A percentile compares a stretch with the other conserved stretches of the same genome.
Conservation (phyloP, 257 asterid genomes). For the Nicotiana otophora region DNA sequence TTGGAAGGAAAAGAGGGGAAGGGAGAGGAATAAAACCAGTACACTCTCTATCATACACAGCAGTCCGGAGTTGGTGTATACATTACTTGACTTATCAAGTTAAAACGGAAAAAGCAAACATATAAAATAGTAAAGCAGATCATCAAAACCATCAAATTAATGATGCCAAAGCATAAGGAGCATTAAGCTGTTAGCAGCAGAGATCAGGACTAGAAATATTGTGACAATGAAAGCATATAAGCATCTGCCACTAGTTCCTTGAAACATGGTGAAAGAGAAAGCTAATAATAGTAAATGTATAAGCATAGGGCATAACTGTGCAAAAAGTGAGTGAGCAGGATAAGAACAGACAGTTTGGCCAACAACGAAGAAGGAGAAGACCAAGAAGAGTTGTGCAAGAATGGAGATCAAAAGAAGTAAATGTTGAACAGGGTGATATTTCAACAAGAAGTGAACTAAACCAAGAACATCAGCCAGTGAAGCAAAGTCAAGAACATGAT, state of each 20-base stretch:
- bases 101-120: neutral
- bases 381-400: too few species aligned
- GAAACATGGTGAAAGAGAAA: neutral
- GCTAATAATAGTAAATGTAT: neutral
- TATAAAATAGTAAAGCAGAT: neutral
- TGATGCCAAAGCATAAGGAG: neutral
- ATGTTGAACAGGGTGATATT: too few species aligned
- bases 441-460: too few species aligned
- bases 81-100: neutral
- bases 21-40: neutral
- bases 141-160: neutral
- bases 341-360: too few species aligned
- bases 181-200: neutral
- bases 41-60: neutral
- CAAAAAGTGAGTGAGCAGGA: too few species aligned
- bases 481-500: too few species aligned
- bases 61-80: neutral
- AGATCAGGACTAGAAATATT: neutral
- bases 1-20: neutral
- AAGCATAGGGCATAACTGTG: too few species aligned
- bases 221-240: neutral
- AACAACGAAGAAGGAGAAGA: too few species aligned
- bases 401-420: too few species aligned
- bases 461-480: too few species aligned
- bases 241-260: neutral